phyloP scores from a whole-genome alignment of 805 yeast species.

The Pichia exigua region DNA sequence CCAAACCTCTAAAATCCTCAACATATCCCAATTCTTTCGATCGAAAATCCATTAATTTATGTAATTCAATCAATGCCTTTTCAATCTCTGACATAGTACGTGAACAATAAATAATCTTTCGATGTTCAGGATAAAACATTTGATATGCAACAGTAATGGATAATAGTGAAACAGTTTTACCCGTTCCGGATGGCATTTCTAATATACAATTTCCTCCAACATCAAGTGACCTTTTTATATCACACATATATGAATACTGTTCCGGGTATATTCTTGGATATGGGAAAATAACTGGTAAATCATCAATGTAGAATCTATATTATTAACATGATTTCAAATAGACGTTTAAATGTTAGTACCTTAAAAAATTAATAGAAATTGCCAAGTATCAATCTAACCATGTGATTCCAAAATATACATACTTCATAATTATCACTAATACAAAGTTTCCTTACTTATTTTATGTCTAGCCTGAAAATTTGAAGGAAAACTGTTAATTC shows the following conservation, averaged over 20 bases:
- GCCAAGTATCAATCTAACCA: background rate
- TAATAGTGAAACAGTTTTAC: conserved; percentile 87
- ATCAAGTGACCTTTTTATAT: conserved; percentile 85
- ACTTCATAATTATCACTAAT: background rate
- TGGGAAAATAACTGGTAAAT: conserved; percentile 90
- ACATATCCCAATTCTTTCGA: conserved; percentile 72
- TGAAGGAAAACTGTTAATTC: background rate
- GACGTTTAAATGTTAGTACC: background rate
- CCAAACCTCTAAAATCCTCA: conserved; percentile 91
- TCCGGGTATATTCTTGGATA: conserved; percentile 97
- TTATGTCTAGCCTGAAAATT: background rate
- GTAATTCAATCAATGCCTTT: conserved; percentile 88
- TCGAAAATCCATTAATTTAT: conserved; percentile 80
- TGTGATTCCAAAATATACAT: background rate
- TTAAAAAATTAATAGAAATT: background rate
- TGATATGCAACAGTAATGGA: conserved; percentile 94
- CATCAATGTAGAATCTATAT: conserved; percentile 76
- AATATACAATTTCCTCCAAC: conserved; percentile 94
- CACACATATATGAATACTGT: conserved; percentile 97
- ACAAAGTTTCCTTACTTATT: background rate
- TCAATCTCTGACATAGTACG: conserved; percentile 99
- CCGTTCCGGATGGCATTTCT: conserved; percentile 99
- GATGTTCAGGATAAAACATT: conserved; percentile 84
- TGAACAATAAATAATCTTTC: conserved; percentile 93
- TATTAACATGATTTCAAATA: background rate